Base-by-base conservation (phyloP, 768 basidiomycete species). In the Cyathus striatus region DNA sequence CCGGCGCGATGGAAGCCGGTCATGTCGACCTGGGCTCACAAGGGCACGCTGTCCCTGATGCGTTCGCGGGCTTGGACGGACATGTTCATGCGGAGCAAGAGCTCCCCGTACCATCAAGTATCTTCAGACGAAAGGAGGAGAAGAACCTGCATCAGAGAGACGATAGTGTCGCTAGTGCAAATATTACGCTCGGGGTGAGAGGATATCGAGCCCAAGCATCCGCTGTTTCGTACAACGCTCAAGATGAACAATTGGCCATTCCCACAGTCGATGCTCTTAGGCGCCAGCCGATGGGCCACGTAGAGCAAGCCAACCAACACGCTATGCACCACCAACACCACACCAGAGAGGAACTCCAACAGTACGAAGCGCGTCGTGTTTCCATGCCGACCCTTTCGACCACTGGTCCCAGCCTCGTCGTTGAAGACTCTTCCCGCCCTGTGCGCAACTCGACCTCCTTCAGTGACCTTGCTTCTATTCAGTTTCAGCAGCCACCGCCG, bases 191-290 rank as follows among this genome's bases (percentile, higher is more conserved):
- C 30, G 72, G 72, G 14, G 57, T 72, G 41, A 62, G 71, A 9
- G 73, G 65, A 5, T 65, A 68, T 49, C 66, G 71, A 18, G 52
- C 70, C 5, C 66, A 66, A 45, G 70, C 64, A 23, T 53, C 65
- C n/a, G 57, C 55, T 47, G 21, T 68, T 47, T 41, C 52, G 34
- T 27, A 59, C n/a, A n/a, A n/a, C n/a, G n/a, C n/a, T n/a, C n/a
- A n/a, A n/a, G n/a, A n/a, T n/a, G n/a, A n/a, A n/a, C n/a, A n/a
- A n/a, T n/a, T n/a, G n/a, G n/a, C n/a, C n/a, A n/a, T n/a, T n/a
- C n/a, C n/a, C n/a, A n/a, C n/a, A n/a, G n/a, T n/a, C n/a, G n/a
- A n/a, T n/a, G n/a, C n/a, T n/a, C n/a, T n/a, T n/a, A n/a, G n/a
- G n/a, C n/a, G n/a, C n/a, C n/a, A n/a, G n/a, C n/a, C n/a, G n/a